These are phyloP conservation scores for Fusarium sp. DNA, from an alignment of 2,329 filamentous ascomycete species.

Conservation along the genomic window DNA sequence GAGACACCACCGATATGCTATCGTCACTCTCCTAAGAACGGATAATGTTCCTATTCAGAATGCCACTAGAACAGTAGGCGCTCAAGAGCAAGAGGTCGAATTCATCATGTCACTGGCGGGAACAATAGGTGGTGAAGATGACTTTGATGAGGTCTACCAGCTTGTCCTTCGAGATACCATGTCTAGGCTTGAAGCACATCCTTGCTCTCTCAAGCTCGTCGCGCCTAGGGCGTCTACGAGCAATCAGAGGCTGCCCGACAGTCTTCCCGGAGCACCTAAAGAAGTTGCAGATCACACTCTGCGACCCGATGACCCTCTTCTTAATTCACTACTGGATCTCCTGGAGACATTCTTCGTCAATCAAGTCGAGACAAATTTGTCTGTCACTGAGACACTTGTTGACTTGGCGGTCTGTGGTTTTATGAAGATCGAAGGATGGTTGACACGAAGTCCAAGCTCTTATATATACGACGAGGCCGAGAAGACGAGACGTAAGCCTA, in stretches of 20 bases:
- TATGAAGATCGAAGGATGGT: slow-evolving; percentile 88
- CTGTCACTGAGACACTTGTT: slow-evolving; percentile 82
- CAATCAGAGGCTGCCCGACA: slow-evolving; percentile 65
- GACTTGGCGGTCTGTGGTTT: slow-evolving; percentile 85
- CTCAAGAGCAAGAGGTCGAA: slow-evolving; percentile 78
- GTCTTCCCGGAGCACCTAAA: slow-evolving; percentile 66
- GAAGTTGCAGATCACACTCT: slow-evolving; percentile 69
- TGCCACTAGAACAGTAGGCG: slow-evolving; percentile 72
- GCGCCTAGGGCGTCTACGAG: slow-evolving; percentile 65
- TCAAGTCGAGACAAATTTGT: slow-evolving; percentile 88
- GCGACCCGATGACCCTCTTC: slow-evolving; percentile 67
- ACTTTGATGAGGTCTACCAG: slow-evolving; percentile 77
- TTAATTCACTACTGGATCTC: slow-evolving; percentile 73
- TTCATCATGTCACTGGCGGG: slow-evolving; percentile 73
- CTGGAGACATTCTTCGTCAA: slow-evolving; percentile 87
- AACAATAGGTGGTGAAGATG: slow-evolving; percentile 72
- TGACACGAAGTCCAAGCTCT: slow-evolving; percentile 74
- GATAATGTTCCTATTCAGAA: slow-evolving; percentile 63
- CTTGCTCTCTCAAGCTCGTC: slow-evolving; percentile 75
- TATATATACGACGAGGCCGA: slow-evolving; percentile 60
- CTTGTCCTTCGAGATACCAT: slow-evolving; percentile 75
- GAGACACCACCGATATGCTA: slow-evolving; percentile 86
- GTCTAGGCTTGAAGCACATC: slow-evolving; percentile 73
- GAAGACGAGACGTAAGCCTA: slow-evolving; percentile 7
- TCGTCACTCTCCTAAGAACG: slow-evolving; percentile 77